These are phyloP conservation scores for Cercophora scortea DNA, from an alignment of 495 filamentous ascomycete genomes.

Conservation along the genomic window DNA sequence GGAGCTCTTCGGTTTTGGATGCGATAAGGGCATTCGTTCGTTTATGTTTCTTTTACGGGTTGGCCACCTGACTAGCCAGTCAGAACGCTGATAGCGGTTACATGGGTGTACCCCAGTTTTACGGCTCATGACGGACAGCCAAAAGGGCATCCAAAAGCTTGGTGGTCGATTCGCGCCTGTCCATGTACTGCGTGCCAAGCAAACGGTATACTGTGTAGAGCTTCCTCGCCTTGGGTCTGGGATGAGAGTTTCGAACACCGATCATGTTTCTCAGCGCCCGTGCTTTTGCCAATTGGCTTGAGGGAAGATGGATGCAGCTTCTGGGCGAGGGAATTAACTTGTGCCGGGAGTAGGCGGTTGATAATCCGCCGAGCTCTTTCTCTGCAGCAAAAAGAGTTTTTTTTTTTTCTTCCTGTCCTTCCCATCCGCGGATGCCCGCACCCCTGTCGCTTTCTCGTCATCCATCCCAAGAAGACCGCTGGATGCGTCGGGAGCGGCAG, in stretches of 20 bases:
- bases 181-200: background rate
- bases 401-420: too few species aligned
- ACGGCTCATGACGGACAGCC: conserved; percentile 14
- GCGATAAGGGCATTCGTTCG: background rate
- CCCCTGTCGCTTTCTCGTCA: too few species aligned
- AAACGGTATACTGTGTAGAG: background rate
- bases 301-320: too few species aligned
- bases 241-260: background rate
- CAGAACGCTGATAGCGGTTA: conserved; percentile 6
- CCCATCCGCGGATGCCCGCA: too few species aligned
- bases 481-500: too few species aligned
- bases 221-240: background rate
- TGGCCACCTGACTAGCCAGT: conserved; percentile 5
- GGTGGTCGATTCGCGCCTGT: conserved; percentile 10
- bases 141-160: conserved; percentile 18
- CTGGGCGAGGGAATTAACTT: too few species aligned
- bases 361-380: too few species aligned
- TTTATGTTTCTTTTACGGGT: background rate
- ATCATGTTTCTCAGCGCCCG: background rate
- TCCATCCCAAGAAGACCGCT: too few species aligned
- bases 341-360: too few species aligned
- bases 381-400: too few species aligned
- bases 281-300: too few species aligned
- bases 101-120: conserved; percentile 15
- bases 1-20: background rate